Evolutionary conservation across 2,329 filamentous ascomycete genomes (phyloP).

Genomic region (Tolypocladium sp.): DNA sequence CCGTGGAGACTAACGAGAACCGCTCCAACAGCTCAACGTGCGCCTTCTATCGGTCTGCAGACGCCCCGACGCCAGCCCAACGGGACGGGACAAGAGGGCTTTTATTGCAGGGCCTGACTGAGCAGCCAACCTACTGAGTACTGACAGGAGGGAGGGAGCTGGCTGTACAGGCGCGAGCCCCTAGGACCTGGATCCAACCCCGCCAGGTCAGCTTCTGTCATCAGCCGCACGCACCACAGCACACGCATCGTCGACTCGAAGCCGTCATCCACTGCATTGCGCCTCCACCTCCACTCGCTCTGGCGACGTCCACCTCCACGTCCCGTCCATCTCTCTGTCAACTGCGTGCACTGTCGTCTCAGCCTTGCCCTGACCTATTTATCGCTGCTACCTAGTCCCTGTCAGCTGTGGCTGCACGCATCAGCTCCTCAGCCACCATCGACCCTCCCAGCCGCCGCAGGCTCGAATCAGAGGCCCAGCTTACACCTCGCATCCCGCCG

Average conservation of each 20-base stretch:
- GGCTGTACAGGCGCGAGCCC: neutral
- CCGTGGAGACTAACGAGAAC: neutral
- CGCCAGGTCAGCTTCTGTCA: neutral
- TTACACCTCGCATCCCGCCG: neutral
- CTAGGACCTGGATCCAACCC: neutral
- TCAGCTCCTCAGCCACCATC: neutral
- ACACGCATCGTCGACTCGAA: neutral
- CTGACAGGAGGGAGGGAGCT: too few relatives aligned
- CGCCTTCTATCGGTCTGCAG: neutral
- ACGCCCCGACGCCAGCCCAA: neutral
- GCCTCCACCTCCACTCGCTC: neutral
- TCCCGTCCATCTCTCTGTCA: neutral
- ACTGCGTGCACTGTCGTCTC: neutral
- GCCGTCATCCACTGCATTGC: neutral
- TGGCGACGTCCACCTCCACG: neutral
- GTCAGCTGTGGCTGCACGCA: neutral
- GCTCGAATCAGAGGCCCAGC: neutral
- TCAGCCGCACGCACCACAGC: neutral
- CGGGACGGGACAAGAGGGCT: neutral
- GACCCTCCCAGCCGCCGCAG: neutral
- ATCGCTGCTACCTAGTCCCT: neutral
- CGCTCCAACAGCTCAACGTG: neutral
- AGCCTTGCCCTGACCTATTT: neutral
- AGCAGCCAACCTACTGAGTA: neutral
- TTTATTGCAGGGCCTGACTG: neutral